phyloP scores from a whole-genome alignment of 768 basidiomycete genomes.

The Amanita fuliginea region DNA sequence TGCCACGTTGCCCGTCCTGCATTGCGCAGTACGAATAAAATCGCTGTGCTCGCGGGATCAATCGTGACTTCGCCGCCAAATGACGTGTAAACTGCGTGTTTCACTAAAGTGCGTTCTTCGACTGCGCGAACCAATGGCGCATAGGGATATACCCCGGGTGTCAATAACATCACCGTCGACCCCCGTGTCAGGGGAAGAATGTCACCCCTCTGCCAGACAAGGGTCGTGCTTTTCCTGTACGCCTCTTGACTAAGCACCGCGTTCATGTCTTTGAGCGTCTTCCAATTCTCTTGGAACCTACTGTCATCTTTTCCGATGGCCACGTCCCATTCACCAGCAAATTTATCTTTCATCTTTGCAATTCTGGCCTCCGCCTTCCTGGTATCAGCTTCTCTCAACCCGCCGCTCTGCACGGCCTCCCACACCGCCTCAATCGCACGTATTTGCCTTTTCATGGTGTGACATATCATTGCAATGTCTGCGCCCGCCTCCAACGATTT shows the following conservation, averaged over 20 bases:
- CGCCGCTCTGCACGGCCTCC: conserved; percentile 34
- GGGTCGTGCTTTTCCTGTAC: conserved; percentile 35
- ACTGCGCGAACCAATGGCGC: conserved; percentile 34
- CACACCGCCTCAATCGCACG: conserved; percentile 43
- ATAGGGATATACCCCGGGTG: conserved; percentile 45
- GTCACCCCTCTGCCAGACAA: conserved; percentile 29
- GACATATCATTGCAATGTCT: conserved; percentile 70
- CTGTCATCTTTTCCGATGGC: no score
- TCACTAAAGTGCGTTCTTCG: conserved; percentile 10
- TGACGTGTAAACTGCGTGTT: no score
- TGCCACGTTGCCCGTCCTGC: conserved; percentile 46
- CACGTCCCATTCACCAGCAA: conserved; percentile 34
- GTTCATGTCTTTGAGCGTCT: conserved; percentile 26
- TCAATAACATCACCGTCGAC: conserved; percentile 32
- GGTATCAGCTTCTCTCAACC: conserved; percentile 27
- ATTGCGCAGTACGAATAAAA: conserved; percentile 50
- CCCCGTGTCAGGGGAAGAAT: conserved; percentile 23
- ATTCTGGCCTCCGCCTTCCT: conserved; percentile 34
- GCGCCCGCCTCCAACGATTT: conserved; percentile 50
- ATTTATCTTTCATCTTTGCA: conserved; percentile 35
- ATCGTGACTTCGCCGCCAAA: no score
- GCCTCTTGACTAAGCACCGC: conserved; percentile 29
- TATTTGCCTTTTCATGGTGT: conserved; percentile 41
- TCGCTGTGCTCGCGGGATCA: conserved; percentile 25
- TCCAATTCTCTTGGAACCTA: conserved; percentile 18